Evolutionary conservation across 345 rosid genomes (phyloP).

Genomic region (Salix brachista): DNA sequence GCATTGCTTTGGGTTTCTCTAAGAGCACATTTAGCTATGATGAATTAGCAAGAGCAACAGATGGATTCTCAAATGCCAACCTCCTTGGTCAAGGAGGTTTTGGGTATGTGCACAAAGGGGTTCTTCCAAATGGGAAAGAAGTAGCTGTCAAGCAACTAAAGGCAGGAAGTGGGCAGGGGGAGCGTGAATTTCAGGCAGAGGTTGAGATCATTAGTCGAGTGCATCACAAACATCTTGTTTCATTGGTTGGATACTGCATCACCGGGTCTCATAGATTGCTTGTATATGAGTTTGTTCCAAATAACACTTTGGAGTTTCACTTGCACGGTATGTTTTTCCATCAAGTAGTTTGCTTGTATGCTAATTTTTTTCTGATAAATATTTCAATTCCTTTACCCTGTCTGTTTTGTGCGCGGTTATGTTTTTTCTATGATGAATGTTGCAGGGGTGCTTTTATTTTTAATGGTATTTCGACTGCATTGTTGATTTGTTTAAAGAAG

Average conservation of each 20-base stretch:
- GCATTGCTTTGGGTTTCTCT: constrained; percentile 51
- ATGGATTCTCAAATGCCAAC: constrained; percentile 28
- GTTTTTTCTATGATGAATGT: background rate
- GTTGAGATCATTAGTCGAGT: constrained; percentile 30
- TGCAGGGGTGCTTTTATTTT: background rate
- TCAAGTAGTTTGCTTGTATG: background rate
- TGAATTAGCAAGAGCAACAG: constrained; percentile 27
- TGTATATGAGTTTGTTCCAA: constrained; percentile 30
- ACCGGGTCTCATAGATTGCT: constrained; percentile 28
- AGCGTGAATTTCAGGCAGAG: constrained; percentile 30
- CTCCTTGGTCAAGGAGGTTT: constrained; percentile 34
- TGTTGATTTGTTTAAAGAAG: too few relatives aligned
- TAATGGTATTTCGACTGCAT: too few relatives aligned
- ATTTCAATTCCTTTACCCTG: background rate
- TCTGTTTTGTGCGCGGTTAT: background rate
- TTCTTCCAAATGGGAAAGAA: constrained; percentile 30
- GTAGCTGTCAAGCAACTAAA: constrained; percentile 25
- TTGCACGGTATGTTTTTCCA: constrained; percentile 19
- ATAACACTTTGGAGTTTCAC: constrained; percentile 30
- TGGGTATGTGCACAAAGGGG: constrained; percentile 31
- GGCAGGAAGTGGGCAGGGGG: constrained; percentile 33
- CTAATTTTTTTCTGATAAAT: background rate
- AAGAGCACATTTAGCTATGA: constrained; percentile 41
- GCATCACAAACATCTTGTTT: constrained; percentile 33
- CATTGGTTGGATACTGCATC: constrained; percentile 32